Conservation (phyloP, 2,329 filamentous ascomycete species). For the Trichothecium sympodiale region DNA sequence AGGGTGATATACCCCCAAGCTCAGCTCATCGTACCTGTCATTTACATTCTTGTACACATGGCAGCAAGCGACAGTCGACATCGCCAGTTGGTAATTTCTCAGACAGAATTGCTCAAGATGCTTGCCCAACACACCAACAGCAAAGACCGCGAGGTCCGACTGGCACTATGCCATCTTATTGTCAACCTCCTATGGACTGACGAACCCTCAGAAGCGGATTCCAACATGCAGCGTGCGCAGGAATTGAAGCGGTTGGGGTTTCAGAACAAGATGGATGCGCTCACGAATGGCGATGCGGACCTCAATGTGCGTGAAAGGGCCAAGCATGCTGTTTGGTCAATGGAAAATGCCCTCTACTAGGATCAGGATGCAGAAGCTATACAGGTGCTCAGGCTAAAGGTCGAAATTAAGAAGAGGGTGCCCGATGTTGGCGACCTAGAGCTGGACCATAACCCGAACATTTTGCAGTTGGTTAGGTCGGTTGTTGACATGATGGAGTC, state of each 20-base stretch:
- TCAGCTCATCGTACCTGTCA: slow-evolving; percentile 67
- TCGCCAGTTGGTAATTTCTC: slow-evolving; percentile 64
- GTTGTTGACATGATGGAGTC: too few species aligned
- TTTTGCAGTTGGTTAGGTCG: background rate
- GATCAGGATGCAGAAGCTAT: background rate
- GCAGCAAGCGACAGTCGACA: slow-evolving; percentile 72
- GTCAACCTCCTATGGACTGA: slow-evolving; percentile 64
- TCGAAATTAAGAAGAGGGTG: background rate
- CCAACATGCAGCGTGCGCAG: slow-evolving; percentile 53
- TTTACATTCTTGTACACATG: slow-evolving; percentile 79
- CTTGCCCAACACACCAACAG: slow-evolving; percentile 65
- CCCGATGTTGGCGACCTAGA: too few species aligned
- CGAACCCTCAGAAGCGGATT: slow-evolving; percentile 45
- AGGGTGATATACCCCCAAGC: slow-evolving; percentile 45
- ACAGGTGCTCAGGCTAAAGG: background rate
- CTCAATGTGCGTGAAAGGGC: slow-evolving; percentile 76
- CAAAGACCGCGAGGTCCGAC: slow-evolving; percentile 61
- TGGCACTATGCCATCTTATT: slow-evolving; percentile 71
- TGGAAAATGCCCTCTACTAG: slow-evolving; percentile 35
- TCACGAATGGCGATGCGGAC: slow-evolving; percentile 58
- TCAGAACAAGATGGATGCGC: slow-evolving; percentile 48
- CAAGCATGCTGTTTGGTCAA: slow-evolving; percentile 66
- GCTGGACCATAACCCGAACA: background rate
- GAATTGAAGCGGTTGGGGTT: slow-evolving; percentile 66
- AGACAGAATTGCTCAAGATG: slow-evolving; percentile 63